Evolutionary conservation across 768 basidiomycete genomes (phyloP).

Genomic region (Suillus hirtellus): DNA sequence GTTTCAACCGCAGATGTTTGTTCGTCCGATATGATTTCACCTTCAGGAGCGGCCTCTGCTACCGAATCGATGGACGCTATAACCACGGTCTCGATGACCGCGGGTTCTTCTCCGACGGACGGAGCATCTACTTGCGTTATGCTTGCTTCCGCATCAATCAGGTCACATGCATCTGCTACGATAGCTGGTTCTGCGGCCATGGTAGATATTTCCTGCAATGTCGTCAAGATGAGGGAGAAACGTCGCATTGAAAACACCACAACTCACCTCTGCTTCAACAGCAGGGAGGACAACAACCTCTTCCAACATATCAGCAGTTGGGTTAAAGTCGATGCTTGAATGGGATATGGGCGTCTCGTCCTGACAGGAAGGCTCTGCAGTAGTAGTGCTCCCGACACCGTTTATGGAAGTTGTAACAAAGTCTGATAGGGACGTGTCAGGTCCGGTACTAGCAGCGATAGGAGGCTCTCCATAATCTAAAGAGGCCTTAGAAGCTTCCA

Average conservation of each 20-base stretch:
- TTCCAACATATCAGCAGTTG: not conserved
- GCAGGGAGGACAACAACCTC: not conserved
- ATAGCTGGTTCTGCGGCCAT: not conserved
- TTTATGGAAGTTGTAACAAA: slow-evolving; percentile 8
- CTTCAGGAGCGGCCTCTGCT: not conserved
- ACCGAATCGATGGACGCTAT: not conserved
- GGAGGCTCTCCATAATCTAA: slow-evolving; percentile 5
- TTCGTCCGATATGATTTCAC: not conserved
- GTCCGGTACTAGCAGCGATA: not conserved
- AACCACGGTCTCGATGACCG: not conserved
- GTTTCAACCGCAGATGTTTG: no score
- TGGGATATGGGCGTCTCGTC: slow-evolving; percentile 6
- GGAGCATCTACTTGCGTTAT: slow-evolving; percentile 3
- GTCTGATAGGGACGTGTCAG: slow-evolving; percentile 6
- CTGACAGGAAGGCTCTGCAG: slow-evolving; percentile 2
- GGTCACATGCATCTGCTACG: slow-evolving; percentile 7
- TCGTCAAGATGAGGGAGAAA: not conserved
- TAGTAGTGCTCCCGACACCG: slow-evolving; percentile 10
- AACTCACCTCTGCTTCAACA: slow-evolving; percentile 5
- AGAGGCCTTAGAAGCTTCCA: slow-evolving; percentile 2
- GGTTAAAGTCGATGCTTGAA: not conserved
- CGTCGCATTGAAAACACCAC: not conserved
- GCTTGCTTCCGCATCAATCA: not conserved
- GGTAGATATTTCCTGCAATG: not conserved
- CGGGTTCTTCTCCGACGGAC: not conserved